Evolutionary conservation across 192 early-diverging fungal species (phyloP).

Genomic region (Rhizoclosmatium globosum): DNA sequence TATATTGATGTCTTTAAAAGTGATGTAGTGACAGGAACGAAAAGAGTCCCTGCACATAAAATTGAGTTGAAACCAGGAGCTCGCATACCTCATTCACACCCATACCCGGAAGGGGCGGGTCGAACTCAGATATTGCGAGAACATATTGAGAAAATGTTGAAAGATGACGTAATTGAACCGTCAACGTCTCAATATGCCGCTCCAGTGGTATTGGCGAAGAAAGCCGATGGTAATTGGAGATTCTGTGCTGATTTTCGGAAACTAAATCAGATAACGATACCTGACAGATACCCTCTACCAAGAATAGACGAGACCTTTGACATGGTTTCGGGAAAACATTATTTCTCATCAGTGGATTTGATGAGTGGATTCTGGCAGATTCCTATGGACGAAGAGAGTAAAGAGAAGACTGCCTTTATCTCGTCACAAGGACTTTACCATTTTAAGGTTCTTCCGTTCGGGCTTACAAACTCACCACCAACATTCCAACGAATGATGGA

Average conservation of each 20-base stretch:
- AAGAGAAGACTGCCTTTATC: slow-evolving; percentile 35
- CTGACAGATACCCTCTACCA: slow-evolving; percentile 60
- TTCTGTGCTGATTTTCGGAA: slow-evolving; percentile 58
- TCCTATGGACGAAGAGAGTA: slow-evolving; percentile 17
- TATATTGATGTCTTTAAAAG: not conserved
- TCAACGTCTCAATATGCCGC: slow-evolving; percentile 52
- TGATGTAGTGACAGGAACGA: not conserved
- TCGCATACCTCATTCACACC: not conserved
- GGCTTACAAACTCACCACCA: slow-evolving; percentile 50
- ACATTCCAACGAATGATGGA: slow-evolving; percentile 52
- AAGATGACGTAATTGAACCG: slow-evolving; percentile 44
- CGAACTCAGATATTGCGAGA: not conserved
- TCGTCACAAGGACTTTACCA: slow-evolving; percentile 46
- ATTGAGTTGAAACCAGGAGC: slow-evolving; percentile 12
- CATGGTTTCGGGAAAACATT: not conserved
- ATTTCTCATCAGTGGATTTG: slow-evolving; percentile 54
- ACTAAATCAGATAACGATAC: slow-evolving; percentile 50
- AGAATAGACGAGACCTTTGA: slow-evolving; percentile 54
- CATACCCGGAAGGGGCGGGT: slow-evolving; percentile 28
- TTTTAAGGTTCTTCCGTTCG: slow-evolving; percentile 51
- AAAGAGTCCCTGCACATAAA: not conserved
- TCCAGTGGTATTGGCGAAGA: slow-evolving; percentile 50
- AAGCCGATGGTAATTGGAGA: slow-evolving; percentile 57
- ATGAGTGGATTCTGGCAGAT: slow-evolving; percentile 48
- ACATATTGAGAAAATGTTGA: slow-evolving; percentile 34